Base-by-base conservation (phyloP, 176 grass and related monocot species). In the Typha latifolia region DNA sequence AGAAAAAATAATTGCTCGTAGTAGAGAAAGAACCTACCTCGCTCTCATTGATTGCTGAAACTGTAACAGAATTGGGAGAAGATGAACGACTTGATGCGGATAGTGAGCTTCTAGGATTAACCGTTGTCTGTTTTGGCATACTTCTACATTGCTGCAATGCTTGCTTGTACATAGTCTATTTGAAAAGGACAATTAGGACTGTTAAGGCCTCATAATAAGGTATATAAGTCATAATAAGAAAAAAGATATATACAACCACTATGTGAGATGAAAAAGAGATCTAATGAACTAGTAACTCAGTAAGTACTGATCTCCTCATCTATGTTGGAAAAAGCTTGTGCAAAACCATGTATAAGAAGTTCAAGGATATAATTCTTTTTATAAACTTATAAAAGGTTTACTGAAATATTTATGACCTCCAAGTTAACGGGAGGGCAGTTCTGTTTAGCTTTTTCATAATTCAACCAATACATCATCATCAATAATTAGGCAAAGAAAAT, bases 141-240 rank as follows among this genome's bases (percentile, higher is more conserved):
- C 50, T 81, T 82, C 80, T 97, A 43, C 88, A 82, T 49, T 70
- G 77, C 70, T 89, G 88, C 73, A 92, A 77, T 82, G 93, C 88
- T 80, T 89, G 93, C 73, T 97, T 97, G 83, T 90, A 97, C 2
- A 63, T 79, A 70, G 56, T 86, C 93, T 97, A 62, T 67, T 14
- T 77, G 18, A 37, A 79, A 70, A 61, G 27, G 24, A 53, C 51
- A 53, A 53, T 15, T 13, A 53, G 12, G 14, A 53, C 3, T 15
- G n/a, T 53, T 15, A n/a, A 15, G 16, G 15, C 1, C 16, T 57
- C 16, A 55, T 21, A 21, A 2, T 57, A 57, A 16, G 8, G 2
- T 57, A 53, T 53, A 53, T 14, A 57, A 21, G 19, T 57, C 52
- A 57, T n/a, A 18, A 57, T 20, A 57, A 57, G 9, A 55, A 20